These are phyloP conservation scores for Diaporthe aspalathi DNA, from an alignment of 2,329 filamentous ascomycete genomes.

Conservation along the genomic window DNA sequence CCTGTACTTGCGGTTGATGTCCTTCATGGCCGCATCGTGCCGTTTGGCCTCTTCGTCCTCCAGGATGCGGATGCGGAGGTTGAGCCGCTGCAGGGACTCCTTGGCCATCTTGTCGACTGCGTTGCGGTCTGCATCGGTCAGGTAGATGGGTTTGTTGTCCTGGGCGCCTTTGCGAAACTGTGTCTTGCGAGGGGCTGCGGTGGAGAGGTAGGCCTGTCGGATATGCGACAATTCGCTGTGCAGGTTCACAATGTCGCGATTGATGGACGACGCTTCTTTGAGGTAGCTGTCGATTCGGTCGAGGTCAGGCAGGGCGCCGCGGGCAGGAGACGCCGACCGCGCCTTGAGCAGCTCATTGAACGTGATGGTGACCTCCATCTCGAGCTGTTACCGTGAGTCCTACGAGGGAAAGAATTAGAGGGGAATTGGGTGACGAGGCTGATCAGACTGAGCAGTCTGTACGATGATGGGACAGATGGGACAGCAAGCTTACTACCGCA, in stretches of 20 bases:
- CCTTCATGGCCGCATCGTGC: constrained; percentile 76
- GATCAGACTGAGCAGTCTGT: neutral
- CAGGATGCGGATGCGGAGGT: constrained; percentile 81
- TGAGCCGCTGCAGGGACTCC: constrained; percentile 84
- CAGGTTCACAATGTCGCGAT: constrained; percentile 84
- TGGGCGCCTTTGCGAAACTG: constrained; percentile 58
- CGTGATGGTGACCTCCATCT: constrained; percentile 72
- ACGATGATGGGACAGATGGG: too few species aligned
- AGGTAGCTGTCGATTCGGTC: constrained; percentile 84
- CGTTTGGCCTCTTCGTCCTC: constrained; percentile 85
- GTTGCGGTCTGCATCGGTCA: constrained; percentile 86
- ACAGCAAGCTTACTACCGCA: constrained; percentile 5
- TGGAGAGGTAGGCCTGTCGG: constrained; percentile 91
- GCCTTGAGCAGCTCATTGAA: constrained; percentile 76
- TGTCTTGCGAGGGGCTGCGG: constrained; percentile 71
- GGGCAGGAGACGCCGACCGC: constrained; percentile 64
- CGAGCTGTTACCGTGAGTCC: neutral
- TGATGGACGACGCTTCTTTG: constrained; percentile 94
- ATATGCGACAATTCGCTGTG: constrained; percentile 84
- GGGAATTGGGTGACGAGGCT: neutral
- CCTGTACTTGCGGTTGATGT: constrained; percentile 78
- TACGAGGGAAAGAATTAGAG: neutral
- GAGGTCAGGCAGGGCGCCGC: constrained; percentile 53
- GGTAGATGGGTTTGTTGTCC: constrained; percentile 60
- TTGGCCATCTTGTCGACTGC: constrained; percentile 90